Evolutionary conservation across 768 basidiomycete genomes (phyloP).

Genomic region (Rhodotorula toruloides): DNA sequence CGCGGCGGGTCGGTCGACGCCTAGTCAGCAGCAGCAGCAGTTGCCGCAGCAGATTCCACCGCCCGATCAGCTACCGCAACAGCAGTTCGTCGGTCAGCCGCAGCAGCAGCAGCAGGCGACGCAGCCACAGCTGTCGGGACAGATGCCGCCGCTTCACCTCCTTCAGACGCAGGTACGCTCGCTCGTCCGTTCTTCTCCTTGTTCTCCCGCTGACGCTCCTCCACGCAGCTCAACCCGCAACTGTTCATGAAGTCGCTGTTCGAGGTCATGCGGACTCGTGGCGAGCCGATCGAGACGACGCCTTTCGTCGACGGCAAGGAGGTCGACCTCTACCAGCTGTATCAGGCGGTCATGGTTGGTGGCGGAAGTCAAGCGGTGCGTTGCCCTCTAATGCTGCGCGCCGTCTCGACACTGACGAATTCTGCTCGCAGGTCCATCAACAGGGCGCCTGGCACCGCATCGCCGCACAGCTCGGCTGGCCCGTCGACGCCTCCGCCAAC

Average conservation of each 20-base stretch:
- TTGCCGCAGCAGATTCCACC: slow-evolving; percentile 18
- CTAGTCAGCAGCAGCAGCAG: slow-evolving; percentile 16
- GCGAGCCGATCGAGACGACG: slow-evolving; percentile 37
- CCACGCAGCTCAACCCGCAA: slow-evolving; percentile 34
- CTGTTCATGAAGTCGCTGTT: slow-evolving; percentile 41
- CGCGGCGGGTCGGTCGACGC: slow-evolving; percentile 6
- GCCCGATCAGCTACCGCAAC: slow-evolving; percentile 6
- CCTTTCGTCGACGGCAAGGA: slow-evolving; percentile 37
- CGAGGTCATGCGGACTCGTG: slow-evolving; percentile 41
- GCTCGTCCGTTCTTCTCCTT: neutral
- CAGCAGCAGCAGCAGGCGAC: slow-evolving; percentile 12
- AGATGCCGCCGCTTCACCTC: slow-evolving; percentile 31
- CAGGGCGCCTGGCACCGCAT: slow-evolving; percentile 34
- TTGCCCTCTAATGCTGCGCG: neutral
- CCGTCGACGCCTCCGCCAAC: slow-evolving; percentile 18
- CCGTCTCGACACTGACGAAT: neutral
- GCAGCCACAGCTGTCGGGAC: neutral
- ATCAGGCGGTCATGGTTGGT: slow-evolving; percentile 30
- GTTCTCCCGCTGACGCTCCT: neutral
- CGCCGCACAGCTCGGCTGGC: slow-evolving; percentile 30
- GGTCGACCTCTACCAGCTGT: slow-evolving; percentile 40
- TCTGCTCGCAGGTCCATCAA: slow-evolving; percentile 22
- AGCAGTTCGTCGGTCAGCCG: neutral
- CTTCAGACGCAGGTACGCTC: slow-evolving; percentile 26
- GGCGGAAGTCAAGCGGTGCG: slow-evolving; percentile 30